phyloP scores from a whole-genome alignment of 768 basidiomycete genomes.

The Termitomyces sp. region DNA sequence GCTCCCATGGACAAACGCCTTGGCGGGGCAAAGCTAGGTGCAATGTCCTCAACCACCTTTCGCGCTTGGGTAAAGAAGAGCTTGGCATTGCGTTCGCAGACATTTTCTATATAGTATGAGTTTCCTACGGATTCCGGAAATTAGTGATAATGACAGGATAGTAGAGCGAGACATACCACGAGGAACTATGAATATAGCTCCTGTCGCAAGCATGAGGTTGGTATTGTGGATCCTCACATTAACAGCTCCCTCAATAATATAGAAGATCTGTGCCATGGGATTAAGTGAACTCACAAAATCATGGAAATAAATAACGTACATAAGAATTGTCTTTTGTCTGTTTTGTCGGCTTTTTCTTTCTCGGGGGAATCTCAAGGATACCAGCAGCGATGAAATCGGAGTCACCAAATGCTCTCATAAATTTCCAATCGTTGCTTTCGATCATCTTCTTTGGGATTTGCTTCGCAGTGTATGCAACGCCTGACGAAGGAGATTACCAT shows the following conservation, averaged over 20 bases:
- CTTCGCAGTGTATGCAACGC: slow-evolving; percentile 17
- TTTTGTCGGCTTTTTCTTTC: slow-evolving; percentile 78
- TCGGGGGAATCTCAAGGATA: slow-evolving; percentile 75
- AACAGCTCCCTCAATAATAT: slow-evolving; percentile 84
- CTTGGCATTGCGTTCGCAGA: slow-evolving; percentile 69
- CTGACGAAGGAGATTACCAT: neutral
- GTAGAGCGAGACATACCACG: neutral
- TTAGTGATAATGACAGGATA: neutral
- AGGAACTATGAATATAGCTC: slow-evolving; percentile 45
- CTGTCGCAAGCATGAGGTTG: slow-evolving; percentile 69
- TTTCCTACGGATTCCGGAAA: slow-evolving; percentile 1
- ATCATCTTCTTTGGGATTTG: slow-evolving; percentile 1
- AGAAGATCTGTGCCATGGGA: slow-evolving; percentile 32
- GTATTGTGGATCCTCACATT: slow-evolving; percentile 80
- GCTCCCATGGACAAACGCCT: slow-evolving; percentile 1
- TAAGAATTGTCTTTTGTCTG: slow-evolving; percentile 89
- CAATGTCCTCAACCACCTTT: slow-evolving; percentile 23
- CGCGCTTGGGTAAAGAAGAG: slow-evolving; percentile 92
- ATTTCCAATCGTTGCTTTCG: slow-evolving; percentile 47
- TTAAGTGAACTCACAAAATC: neutral
- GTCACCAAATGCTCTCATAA: slow-evolving; percentile 92
- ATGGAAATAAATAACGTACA: slow-evolving; percentile 1
- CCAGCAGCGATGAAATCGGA: slow-evolving; percentile 91
- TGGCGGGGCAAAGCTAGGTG: slow-evolving; percentile 7
- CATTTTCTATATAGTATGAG: slow-evolving; percentile 87